Conservation (phyloP, 2,329 filamentous ascomycete genomes). For the Plectosphaerella cucumerina region DNA sequence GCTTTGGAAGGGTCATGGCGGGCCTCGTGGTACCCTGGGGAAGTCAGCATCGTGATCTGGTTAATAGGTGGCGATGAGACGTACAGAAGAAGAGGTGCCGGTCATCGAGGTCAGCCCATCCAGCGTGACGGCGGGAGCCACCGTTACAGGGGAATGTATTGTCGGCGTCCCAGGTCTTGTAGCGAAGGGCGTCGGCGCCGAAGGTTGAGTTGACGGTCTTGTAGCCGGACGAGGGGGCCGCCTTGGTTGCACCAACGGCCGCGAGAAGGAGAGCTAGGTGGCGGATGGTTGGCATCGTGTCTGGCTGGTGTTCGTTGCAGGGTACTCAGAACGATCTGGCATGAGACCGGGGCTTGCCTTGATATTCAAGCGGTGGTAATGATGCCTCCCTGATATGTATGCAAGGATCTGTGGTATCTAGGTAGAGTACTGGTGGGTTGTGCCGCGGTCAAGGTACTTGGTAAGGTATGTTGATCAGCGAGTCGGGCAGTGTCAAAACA, state of each 20-base stretch:
- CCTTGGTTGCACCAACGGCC: slow-evolving; percentile 3
- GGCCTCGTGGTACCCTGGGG: not conserved
- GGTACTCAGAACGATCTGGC: too few species aligned
- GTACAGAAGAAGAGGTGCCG: slow-evolving; percentile 6
- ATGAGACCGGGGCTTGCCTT: too few species aligned
- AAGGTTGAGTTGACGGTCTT: slow-evolving; percentile 2
- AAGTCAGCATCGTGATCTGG: not conserved
- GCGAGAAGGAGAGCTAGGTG: slow-evolving; percentile 1
- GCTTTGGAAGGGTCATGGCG: not conserved
- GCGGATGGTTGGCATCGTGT: too few species aligned
- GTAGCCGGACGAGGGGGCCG: not conserved
- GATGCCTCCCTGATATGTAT: too few species aligned
- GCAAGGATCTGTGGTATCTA: too few species aligned
- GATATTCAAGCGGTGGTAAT: too few species aligned
- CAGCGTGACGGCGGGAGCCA: slow-evolving; percentile 1
- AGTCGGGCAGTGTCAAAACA: too few species aligned
- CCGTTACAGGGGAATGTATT: slow-evolving; percentile 1
- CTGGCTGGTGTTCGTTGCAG: too few species aligned
- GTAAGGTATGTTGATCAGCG: too few species aligned
- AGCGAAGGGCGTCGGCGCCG: not conserved
- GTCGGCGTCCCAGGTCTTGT: slow-evolving; percentile 5
- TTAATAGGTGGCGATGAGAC: not conserved
- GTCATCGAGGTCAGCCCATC: slow-evolving; percentile 3
- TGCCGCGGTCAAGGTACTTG: too few species aligned
- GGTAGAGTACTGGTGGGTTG: too few species aligned